Evolutionary conservation across 1,284 basidiomycete genomes (phyloP), one percentile per base, ranked within the genome.

Genomic region (Ustilago shanxiensis): DNA sequence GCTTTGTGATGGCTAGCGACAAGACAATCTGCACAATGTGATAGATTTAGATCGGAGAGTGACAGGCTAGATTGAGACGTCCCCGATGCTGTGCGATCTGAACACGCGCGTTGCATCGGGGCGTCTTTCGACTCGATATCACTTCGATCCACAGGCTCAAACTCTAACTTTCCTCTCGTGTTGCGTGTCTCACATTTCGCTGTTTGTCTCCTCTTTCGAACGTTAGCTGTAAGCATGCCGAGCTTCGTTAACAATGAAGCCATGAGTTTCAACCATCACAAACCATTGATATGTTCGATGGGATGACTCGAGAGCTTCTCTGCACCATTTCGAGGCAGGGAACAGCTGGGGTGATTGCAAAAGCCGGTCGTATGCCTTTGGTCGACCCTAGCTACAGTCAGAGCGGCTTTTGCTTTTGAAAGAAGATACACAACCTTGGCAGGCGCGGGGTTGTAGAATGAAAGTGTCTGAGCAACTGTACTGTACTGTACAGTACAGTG

Each of bases 221-320:
- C 6, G 6, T 37, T 14, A 14, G 8, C 35, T 11, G 31, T 33
- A 5, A 33, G 31, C 31, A 33, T 33, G 11, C 31, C 31, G 31
- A 33, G 31, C 35, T 37, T 37, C 35, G n/a, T n/a, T n/a, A n/a
- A n/a, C n/a, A n/a, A n/a, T n/a, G n/a, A n/a, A n/a, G n/a, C n/a
- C n/a, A n/a, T n/a, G n/a, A n/a, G n/a, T n/a, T n/a, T n/a, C n/a
- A n/a, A n/a, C n/a, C n/a, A n/a, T n/a, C n/a, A n/a, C n/a, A n/a
- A n/a, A n/a, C n/a, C n/a, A n/a, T n/a, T n/a, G n/a, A n/a, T n/a
- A 8, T 20, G 41, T 44, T 44, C 2, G 41, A 44, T 20, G 20
- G 20, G 41, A 37, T 54, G 52, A 54, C 52, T 54, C 52, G 52
- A 39, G 33, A 39, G 52, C 52, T 37, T 54, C 31, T 39, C 28